Conservation (phyloP, 176 grass and related monocot species). For the Carex parvula region DNA sequence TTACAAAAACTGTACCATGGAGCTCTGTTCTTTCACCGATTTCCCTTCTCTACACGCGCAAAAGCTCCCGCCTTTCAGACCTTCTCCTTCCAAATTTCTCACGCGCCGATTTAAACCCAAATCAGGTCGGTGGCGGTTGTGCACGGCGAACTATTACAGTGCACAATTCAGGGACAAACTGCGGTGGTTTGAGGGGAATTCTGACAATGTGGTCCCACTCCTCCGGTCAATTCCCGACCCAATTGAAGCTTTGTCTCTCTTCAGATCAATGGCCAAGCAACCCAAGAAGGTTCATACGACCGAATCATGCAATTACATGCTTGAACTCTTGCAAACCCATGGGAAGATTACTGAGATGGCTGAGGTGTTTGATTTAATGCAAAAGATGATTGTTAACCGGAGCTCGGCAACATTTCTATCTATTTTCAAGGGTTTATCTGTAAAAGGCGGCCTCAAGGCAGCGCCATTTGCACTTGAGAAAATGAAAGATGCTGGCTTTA, state of each 20-base stretch:
- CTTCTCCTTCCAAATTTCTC: slow-evolving; percentile 27
- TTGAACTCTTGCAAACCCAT: slow-evolving; percentile 61
- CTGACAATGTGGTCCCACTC: slow-evolving; percentile 45
- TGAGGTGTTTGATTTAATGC: slow-evolving; percentile 91
- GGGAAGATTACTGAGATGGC: slow-evolving; percentile 65
- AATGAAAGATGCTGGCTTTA: slow-evolving; percentile 62
- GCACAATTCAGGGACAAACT: background rate
- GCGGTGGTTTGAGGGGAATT: background rate
- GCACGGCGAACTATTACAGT: background rate
- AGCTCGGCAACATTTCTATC: slow-evolving; percentile 55
- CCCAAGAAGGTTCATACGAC: slow-evolving; percentile 57
- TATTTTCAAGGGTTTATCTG: slow-evolving; percentile 52
- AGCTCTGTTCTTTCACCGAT: slow-evolving; percentile 23
- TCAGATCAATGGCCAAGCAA: slow-evolving; percentile 44
- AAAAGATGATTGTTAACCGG: slow-evolving; percentile 66
- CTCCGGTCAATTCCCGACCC: slow-evolving; percentile 51
- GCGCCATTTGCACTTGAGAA: slow-evolving; percentile 51
- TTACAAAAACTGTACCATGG: background rate
- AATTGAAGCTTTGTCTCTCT: slow-evolving; percentile 47
- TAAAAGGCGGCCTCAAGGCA: slow-evolving; percentile 52
- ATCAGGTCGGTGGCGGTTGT: slow-evolving; percentile 5
- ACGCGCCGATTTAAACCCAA: slow-evolving; percentile 5
- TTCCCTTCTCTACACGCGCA: slow-evolving; percentile 24
- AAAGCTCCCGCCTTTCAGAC: slow-evolving; percentile 20
- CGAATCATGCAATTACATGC: slow-evolving; percentile 91